Base-by-base conservation (phyloP, 83 land plant species). In the Isoetes engelmannii region DNA sequence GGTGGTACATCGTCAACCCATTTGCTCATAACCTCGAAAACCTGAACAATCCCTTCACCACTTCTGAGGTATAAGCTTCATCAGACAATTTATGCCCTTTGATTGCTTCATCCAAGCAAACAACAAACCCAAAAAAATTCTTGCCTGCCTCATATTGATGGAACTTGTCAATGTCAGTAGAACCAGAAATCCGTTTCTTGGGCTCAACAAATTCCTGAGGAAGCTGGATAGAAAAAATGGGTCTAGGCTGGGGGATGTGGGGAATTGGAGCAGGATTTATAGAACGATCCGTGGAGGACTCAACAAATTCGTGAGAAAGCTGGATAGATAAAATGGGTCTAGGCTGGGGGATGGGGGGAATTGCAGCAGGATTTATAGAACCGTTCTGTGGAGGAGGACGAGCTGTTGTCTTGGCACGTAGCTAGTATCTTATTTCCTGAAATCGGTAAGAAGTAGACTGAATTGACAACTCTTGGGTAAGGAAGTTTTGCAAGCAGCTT, bases 321-420 rank as follows among this genome's bases (percentile, higher is more conserved):
- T n/a, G n/a, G n/a, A n/a, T n/a, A n/a, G n/a, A n/a, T n/a, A n/a
- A n/a, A n/a, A n/a, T n/a, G n/a, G n/a, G n/a, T n/a, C n/a, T n/a
- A n/a, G n/a, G n/a, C n/a, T n/a, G n/a, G n/a, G n/a, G n/a, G n/a
- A n/a, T n/a, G n/a, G n/a, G n/a, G n/a, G n/a, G n/a, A n/a, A n/a
- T n/a, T n/a, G n/a, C n/a, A n/a, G n/a, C n/a, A n/a, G n/a, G n/a
- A n/a, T n/a, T n/a, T n/a, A n/a, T n/a, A n/a, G n/a, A n/a, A n/a
- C n/a, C n/a, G n/a, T n/a, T n/a, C n/a, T n/a, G n/a, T n/a, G n/a
- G n/a, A n/a, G n/a, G n/a, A n/a, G n/a, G n/a, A n/a, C n/a, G n/a
- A n/a, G n/a, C 99, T 85, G 56, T 94, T 94, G 78, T 94, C 99
- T 71, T 86, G 88, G 15, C 90, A 88, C 1, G 99, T 94, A 0